phyloP scores from a whole-genome alignment of 768 basidiomycete species.

The Boletus pseudo-olivaceus region DNA sequence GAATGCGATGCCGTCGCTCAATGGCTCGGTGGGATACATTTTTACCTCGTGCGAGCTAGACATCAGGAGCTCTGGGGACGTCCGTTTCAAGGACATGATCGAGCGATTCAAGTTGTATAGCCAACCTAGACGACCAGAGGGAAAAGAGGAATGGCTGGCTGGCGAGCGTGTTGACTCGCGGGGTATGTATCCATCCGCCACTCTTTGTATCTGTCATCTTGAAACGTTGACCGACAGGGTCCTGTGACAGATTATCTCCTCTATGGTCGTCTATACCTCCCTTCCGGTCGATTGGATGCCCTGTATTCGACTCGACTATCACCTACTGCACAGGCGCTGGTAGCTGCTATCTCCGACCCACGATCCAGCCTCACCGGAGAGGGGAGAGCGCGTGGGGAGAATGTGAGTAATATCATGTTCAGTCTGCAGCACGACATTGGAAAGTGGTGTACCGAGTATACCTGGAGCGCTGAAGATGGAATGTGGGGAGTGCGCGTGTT shows the following conservation, averaged over 20 bases:
- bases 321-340: slow-evolving; percentile 73
- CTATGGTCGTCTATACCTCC: slow-evolving; percentile 89
- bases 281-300: slow-evolving; percentile 84
- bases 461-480: slow-evolving; percentile 89
- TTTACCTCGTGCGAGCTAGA: slow-evolving; percentile 85
- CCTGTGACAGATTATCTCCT: slow-evolving; percentile 75
- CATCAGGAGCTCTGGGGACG: slow-evolving; percentile 63
- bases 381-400: slow-evolving; percentile 40
- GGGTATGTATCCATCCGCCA: slow-evolving; percentile 45
- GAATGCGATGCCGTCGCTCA: slow-evolving; percentile 88
- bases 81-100: slow-evolving; percentile 83
- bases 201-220: slow-evolving; percentile 1
- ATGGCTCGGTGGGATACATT: slow-evolving; percentile 90
- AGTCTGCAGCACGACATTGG: slow-evolving; percentile 91
- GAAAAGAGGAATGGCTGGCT: slow-evolving; percentile 75
- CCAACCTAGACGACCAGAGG: slow-evolving; percentile 75
- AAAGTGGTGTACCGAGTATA: slow-evolving; percentile 90
- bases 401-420: slow-evolving; percentile 71
- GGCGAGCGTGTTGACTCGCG: slow-evolving; percentile 75
- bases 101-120: slow-evolving; percentile 85
- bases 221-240: slow-evolving; percentile 21
- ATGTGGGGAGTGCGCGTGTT: slow-evolving; percentile 89
- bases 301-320: slow-evolving; percentile 81
- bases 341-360: slow-evolving; percentile 85
- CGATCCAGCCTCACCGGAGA: slow-evolving; percentile 45